Evolutionary conservation across 2,329 filamentous ascomycete species (phyloP).

Genomic region (Alternaria gansuensis): DNA sequence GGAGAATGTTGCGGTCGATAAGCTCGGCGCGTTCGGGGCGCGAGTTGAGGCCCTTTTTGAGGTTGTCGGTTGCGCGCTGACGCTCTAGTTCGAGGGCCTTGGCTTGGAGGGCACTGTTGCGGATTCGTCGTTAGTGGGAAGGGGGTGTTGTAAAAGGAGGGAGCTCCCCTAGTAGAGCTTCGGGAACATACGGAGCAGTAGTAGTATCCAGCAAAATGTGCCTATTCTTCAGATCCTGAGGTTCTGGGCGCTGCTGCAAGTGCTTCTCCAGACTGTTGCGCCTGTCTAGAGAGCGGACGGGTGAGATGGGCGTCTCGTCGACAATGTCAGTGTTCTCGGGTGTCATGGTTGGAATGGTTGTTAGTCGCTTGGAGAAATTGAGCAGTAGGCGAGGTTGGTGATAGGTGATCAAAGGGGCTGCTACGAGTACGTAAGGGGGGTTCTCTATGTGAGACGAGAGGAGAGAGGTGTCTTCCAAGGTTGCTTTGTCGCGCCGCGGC

Average conservation of each 20-base stretch:
- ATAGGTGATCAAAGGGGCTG: slow-evolving; percentile 6
- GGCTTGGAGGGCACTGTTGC: slow-evolving; percentile 67
- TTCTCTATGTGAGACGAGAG: slow-evolving; percentile 20
- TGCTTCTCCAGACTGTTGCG: slow-evolving; percentile 63
- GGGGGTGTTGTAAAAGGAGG: not conserved
- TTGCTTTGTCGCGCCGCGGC: slow-evolving; percentile 25
- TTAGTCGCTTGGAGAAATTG: slow-evolving; percentile 18
- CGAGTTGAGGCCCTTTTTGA: slow-evolving; percentile 71
- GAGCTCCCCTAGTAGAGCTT: not conserved
- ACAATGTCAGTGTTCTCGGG: slow-evolving; percentile 38
- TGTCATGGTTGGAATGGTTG: slow-evolving; percentile 36
- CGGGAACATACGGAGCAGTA: slow-evolving; percentile 67
- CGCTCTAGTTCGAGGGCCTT: slow-evolving; percentile 70
- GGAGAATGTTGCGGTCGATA: slow-evolving; percentile 87
- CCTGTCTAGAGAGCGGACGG: slow-evolving; percentile 64
- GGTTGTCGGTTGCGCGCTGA: slow-evolving; percentile 67
- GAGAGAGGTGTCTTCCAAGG: slow-evolving; percentile 17
- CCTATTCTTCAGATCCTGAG: slow-evolving; percentile 71
- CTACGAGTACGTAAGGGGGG: slow-evolving; percentile 24
- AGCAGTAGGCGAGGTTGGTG: slow-evolving; percentile 9
- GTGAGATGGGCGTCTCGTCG: slow-evolving; percentile 55
- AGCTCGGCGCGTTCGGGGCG: slow-evolving; percentile 76
- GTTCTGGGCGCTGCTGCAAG: slow-evolving; percentile 59
- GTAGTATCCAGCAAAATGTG: slow-evolving; percentile 74
- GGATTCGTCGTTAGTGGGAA: slow-evolving; percentile 7